Evolutionary conservation across 2,329 filamentous ascomycete genomes (phyloP), one percentile per base, ranked within the genome.

Genomic region (Penicillium sp.): DNA sequence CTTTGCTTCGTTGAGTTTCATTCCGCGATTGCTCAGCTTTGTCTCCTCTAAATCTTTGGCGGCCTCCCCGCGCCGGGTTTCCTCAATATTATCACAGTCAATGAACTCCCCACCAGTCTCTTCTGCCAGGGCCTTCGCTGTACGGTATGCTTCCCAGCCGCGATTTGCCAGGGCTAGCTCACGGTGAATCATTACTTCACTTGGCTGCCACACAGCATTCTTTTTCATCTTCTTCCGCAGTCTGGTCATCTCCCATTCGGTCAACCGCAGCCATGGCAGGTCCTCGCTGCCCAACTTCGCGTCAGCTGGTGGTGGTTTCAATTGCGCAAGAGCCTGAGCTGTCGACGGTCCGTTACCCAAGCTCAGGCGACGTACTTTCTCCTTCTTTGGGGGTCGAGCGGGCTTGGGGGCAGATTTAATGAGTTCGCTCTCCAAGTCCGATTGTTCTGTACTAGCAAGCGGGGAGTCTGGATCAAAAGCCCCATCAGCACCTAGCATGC

Each of bases 211-310:
- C n/a, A 86, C 81, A 6, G 84, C 84, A 60, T 88, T 88, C 76
- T 88, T 88, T 76, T 88, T 88, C 85, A 88, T 88, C 63, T 84
- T 81, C 71, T 87, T 87, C 51, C 85, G 79, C 25, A 88, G 72
- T 50, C 82, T 84, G 5, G 84, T 85, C 84, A 88, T 86, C 66
- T 88, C 85, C 75, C 82, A 88, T 63, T 87, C 85, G 3, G 85
- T 87, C 60, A 88, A 73, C 56, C 84, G 83, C 65, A 84, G 77
- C 85, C 85, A 88, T 2, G 85, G 85, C 59, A 81, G 75, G 73
- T 82, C 82, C 66, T 82, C 81, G 71, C 84, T 86, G 45, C 85
- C 85, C 25, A 82, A 78, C 53, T 76, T 76, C 8, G 85, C 84
- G 68, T 86, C 82, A 21, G 80, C 73, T 15, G 85, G 85, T 10